Base-by-base conservation (phyloP, 1,284 basidiomycete species). In the Austroboletus olivaceoglutinosus region DNA sequence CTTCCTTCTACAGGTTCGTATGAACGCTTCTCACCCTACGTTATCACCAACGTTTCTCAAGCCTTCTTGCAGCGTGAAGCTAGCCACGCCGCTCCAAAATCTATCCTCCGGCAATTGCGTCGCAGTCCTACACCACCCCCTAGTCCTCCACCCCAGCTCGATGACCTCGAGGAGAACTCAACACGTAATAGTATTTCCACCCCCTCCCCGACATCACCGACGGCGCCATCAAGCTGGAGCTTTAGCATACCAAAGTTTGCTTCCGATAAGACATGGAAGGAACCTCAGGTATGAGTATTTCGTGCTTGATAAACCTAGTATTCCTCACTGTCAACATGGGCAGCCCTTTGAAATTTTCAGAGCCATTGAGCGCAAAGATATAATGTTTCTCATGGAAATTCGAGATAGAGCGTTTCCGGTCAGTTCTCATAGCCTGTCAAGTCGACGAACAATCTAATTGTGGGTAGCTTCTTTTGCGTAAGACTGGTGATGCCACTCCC, bases 321-420 rank as follows among this genome's bases (percentile, higher is more conserved):
- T 41, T 47, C 23, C 37, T 43, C 31, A 45, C 18, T 2, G 10
- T 46, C 31, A 23, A 43, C 19, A 22, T 43, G 23, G n/a, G n/a
- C 59, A 91, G 85, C 80, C 87, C 0, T 91, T 77, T 55, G 85
- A 91, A 70, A 71, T 91, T 0, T 76, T 91, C 57, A 74, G 85
- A 46, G 89, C 89, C 3, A 74, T 91, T 29, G 89, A 91, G 58
- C 73, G 72, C 34, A 86, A 84, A 59, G 85, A 91, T 60, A 72
- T 90, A 31, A 77, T 81, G 62, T 90, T 82, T 67, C 73, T 91
- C 2, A 89, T 89, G 87, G 84, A 89, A 70, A 72, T 90, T 41
- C 75, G 89, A 51, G 89, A 91, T 61, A 76, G 77, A 52, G 86
- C 86, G 13, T 91, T 91, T 59, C 83, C 82, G 63, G 88, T 91